phyloP scores from a whole-genome alignment of 2,329 filamentous ascomycete genomes.

The Ophiostoma sp. region DNA sequence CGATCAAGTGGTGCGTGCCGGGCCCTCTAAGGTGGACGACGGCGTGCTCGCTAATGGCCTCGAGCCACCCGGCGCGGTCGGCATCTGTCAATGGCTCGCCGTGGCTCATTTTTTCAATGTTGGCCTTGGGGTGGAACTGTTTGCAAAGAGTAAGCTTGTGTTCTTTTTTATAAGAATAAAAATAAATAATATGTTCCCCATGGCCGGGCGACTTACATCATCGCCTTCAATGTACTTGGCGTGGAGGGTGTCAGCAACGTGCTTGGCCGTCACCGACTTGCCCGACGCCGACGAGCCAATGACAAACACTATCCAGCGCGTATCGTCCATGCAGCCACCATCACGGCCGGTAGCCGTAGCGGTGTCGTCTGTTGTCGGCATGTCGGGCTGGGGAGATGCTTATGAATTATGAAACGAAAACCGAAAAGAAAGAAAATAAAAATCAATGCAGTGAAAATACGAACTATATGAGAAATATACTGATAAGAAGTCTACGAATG shows the following conservation, averaged over 20 bases:
- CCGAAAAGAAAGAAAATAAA: background rate
- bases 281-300: conserved; percentile 58
- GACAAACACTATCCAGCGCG: conserved; percentile 53
- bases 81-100: conserved; percentile 66
- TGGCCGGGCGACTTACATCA: conserved; percentile 34
- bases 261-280: conserved; percentile 55
- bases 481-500: background rate
- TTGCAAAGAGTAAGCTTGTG: background rate
- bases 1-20: conserved; percentile 54
- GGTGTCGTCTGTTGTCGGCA: background rate
- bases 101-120: conserved; percentile 66
- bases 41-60: conserved; percentile 50
- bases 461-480: background rate
- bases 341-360: background rate
- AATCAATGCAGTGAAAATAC: background rate
- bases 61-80: conserved; percentile 75
- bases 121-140: conserved; percentile 57
- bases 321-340: conserved; percentile 22
- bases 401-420: background rate
- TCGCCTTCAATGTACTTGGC: conserved; percentile 57
- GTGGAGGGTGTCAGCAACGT: conserved; percentile 44
- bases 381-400: background rate
- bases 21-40: conserved; percentile 37
- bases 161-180: background rate
- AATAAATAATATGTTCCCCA: too few relatives aligned